Conservation (phyloP, 352 stramenopile species). For the Globisporangium sylvaticum region DNA sequence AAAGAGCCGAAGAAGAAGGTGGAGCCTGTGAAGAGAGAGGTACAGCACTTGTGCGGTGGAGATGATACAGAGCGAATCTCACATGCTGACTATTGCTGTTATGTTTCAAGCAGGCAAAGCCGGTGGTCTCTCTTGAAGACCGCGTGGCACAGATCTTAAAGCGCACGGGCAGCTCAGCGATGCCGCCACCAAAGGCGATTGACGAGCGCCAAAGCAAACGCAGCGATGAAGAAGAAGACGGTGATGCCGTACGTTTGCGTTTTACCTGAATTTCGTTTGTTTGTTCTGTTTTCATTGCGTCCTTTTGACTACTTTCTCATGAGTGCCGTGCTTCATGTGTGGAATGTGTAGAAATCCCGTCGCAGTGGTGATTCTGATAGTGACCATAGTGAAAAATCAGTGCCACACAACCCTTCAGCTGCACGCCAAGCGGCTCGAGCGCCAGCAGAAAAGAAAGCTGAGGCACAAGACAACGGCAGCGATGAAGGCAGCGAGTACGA, state of each 20-base stretch:
- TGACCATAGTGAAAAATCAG: neutral
- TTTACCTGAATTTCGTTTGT: neutral
- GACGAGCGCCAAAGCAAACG: conserved; percentile 24
- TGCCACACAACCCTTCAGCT: neutral
- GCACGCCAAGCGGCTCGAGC: neutral
- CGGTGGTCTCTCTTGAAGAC: conserved; percentile 55
- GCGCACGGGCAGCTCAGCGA: conserved; percentile 58
- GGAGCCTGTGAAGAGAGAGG: conserved; percentile 29
- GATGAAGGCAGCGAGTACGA: conserved; percentile 17
- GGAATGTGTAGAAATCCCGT: conserved; percentile 1
- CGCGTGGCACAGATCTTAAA: conserved; percentile 74
- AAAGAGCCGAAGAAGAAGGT: conserved; percentile 29
- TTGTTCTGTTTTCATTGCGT: neutral
- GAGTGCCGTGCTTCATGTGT: neutral
- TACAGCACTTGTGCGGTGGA: too few relatives aligned
- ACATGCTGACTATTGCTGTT: neutral
- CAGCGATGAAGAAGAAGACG: conserved; percentile 8
- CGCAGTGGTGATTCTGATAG: neutral
- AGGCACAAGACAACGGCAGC: conserved; percentile 10
- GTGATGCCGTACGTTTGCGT: conserved; percentile 6
- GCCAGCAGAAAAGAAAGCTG: conserved; percentile 8
- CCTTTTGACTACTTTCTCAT: neutral
- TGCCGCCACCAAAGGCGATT: conserved; percentile 14
- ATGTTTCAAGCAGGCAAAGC: conserved; percentile 17
- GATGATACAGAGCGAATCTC: neutral